These are phyloP conservation scores for Moesziomyces globuligerus DNA, from an alignment of 1,284 basidiomycete species.

Conservation along the genomic window DNA sequence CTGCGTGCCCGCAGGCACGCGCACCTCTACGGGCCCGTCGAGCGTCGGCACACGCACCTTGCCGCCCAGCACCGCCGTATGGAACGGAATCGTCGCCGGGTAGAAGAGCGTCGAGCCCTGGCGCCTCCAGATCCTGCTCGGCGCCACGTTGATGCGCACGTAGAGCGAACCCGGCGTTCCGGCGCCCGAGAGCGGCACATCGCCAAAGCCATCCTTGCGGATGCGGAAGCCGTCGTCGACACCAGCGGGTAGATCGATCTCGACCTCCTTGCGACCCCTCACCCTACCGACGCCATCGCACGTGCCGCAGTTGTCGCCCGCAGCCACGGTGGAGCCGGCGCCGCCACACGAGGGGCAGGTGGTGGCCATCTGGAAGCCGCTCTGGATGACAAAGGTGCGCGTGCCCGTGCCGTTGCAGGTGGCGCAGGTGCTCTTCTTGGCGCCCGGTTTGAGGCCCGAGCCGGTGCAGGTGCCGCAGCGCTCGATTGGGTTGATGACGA, in stretches of 20 bases:
- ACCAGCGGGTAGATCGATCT: slow-evolving; percentile 81
- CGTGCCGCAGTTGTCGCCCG: slow-evolving; percentile 79
- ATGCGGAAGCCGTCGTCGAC: slow-evolving; percentile 97
- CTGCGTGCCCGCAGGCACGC: slow-evolving; percentile 91
- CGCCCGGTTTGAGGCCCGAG: slow-evolving; percentile 84
- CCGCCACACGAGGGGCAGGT: slow-evolving; percentile 88
- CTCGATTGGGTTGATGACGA: slow-evolving; percentile 83
- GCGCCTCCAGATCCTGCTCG: slow-evolving; percentile 85
- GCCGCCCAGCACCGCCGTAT: slow-evolving; percentile 90
- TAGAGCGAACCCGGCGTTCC: slow-evolving; percentile 84
- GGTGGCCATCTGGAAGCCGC: slow-evolving; percentile 96
- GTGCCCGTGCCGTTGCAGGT: slow-evolving; percentile 88
- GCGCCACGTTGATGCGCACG: slow-evolving; percentile 84
- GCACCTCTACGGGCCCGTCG: slow-evolving; percentile 94
- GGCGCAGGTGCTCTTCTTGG: slow-evolving; percentile 82
- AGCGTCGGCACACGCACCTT: slow-evolving; percentile 91
- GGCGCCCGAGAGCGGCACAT: slow-evolving; percentile 78
- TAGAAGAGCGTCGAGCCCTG: slow-evolving; percentile 94
- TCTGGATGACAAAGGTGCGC: slow-evolving; percentile 88
- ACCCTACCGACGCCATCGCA: slow-evolving; percentile 92
- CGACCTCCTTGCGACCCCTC: slow-evolving; percentile 79
- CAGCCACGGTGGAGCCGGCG: slow-evolving; percentile 82
- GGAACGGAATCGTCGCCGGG: slow-evolving; percentile 88
- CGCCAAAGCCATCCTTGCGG: slow-evolving; percentile 83
- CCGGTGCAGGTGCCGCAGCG: slow-evolving; percentile 87